Base-by-base conservation (phyloP, 352 stramenopile species). In the Salisapilia sapeloensis region DNA sequence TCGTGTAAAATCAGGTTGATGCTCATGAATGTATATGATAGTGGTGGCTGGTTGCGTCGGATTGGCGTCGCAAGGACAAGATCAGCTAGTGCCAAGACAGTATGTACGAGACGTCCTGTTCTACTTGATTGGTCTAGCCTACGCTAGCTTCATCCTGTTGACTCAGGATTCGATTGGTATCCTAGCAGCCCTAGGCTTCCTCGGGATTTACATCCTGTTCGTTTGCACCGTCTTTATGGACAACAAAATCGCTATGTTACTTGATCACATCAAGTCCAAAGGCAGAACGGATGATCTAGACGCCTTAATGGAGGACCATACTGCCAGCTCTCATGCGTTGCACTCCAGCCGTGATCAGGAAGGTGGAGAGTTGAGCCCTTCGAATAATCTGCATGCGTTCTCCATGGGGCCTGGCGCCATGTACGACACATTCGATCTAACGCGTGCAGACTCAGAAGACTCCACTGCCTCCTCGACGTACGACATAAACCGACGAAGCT, bases 61-160 rank as follows among this genome's bases (percentile, higher is more conserved):
- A 0, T 30, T 87, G 5, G 62, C 69, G 1, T 84, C 72, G 6
- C 48, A 75, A 32, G 63, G 50, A 4, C 65, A 84, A 16, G 58
- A 81, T 31, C 69, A 84, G 37, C 46, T 87, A 17, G 78, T 84
- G 19, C 72, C 72, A 10, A 60, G 65, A 37, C 82, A 76, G 30
- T 87, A 56, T 38, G 33, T 78, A 13, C 69, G 72, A 12, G 72
- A 87, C 30, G 67, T 87, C 6, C 29, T 54, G 2, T 84, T 84
- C 35, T 87, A 87, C 51, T 57, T 76, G 22, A 27, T 79, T 4
- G 60, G 55, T 3, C 49, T 87, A 27, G 30, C 57, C n/a, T 87
- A 87, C 38, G 42, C 84, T 15, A 57, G 54, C 22, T 48, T 81
- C 25, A 55, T 87, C 15, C 80, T 82, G 39, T 74, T 78, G n/a